These are phyloP conservation scores for Jackrogersella multiformis DNA, from an alignment of 495 filamentous ascomycete genomes.

Conservation along the genomic window DNA sequence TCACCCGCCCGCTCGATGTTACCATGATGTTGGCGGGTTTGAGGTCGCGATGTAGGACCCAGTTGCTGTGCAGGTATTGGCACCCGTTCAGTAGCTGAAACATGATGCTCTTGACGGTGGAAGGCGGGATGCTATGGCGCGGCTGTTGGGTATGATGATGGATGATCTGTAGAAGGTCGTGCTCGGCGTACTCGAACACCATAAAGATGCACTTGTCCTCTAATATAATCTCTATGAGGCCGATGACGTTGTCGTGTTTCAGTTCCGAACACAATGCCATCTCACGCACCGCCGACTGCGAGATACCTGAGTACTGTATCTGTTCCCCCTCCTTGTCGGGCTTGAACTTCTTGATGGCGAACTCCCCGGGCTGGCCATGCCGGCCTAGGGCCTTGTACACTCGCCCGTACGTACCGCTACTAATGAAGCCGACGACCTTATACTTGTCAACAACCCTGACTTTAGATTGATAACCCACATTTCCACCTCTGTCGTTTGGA, in stretches of 20 bases:
- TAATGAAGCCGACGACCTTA: slow-evolving; percentile 97
- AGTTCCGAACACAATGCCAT: slow-evolving; percentile 99
- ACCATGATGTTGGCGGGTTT: slow-evolving; percentile 99
- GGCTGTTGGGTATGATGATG: slow-evolving; percentile 94
- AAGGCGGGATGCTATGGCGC: slow-evolving; percentile 84
- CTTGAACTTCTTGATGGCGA: slow-evolving; percentile 99
- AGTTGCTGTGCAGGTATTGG: slow-evolving; percentile 94
- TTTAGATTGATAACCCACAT: slow-evolving; percentile 77
- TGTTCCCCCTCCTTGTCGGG: slow-evolving; percentile 98
- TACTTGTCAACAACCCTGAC: slow-evolving; percentile 90
- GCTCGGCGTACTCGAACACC: slow-evolving; percentile 99
- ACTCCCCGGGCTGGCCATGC: slow-evolving; percentile 76
- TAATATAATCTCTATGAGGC: slow-evolving; percentile 92
- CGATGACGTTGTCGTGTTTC: slow-evolving; percentile 87
- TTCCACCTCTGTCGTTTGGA: slow-evolving; percentile 57
- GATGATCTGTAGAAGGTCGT: slow-evolving; percentile 96
- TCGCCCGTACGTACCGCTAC: slow-evolving; percentile 96
- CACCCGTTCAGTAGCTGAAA: slow-evolving; percentile 95
- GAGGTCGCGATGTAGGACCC: slow-evolving; percentile 95
- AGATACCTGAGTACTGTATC: slow-evolving; percentile 95
- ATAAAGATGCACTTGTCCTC: slow-evolving; percentile 99
- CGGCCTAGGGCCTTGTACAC: slow-evolving; percentile 94
- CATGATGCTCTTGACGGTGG: slow-evolving; percentile 88
- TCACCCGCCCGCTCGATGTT: slow-evolving; percentile 85
- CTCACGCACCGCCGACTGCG: slow-evolving; percentile 95